Conservation (phyloP, 1,284 basidiomycete genomes). For the Chondrostereum purpureum region DNA sequence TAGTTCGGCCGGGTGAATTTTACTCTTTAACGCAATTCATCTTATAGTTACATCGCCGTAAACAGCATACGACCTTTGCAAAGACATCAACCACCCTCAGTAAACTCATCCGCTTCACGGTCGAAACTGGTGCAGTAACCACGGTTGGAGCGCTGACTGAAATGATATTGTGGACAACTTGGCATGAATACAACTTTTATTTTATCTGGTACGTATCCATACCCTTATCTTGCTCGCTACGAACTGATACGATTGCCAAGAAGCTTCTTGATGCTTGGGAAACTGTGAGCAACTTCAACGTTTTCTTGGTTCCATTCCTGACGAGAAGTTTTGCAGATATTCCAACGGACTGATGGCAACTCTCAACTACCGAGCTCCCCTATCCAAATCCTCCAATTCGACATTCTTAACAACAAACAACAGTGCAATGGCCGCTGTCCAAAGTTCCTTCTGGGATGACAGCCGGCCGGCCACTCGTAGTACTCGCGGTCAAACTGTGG, state of each 20-base stretch:
- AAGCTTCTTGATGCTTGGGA: conserved; percentile 11
- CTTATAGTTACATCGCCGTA: conserved; percentile 7
- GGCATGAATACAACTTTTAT: conserved; percentile 11
- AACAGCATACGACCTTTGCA: conserved; percentile 1
- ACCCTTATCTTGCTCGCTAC: neutral
- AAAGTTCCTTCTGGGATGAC: conserved; percentile 1
- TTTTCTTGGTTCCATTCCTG: neutral
- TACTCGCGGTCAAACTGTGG: neutral
- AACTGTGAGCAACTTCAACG: conserved; percentile 8
- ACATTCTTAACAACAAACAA: too few relatives aligned
- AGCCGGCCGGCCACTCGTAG: neutral
- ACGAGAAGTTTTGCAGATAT: conserved; percentile 5
- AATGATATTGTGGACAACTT: conserved; percentile 13
- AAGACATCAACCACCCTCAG: conserved; percentile 11
- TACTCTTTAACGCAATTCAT: neutral
- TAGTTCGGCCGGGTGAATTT: conserved; percentile 2
- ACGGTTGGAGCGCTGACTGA: conserved; percentile 13
- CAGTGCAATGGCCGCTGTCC: neutral
- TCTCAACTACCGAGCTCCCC: conserved; percentile 7
- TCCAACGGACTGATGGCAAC: conserved; percentile 12
- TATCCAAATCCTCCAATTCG: too few relatives aligned
- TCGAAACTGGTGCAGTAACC: conserved; percentile 17
- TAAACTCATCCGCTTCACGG: conserved; percentile 15
- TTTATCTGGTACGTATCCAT: conserved; percentile 12
- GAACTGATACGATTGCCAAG: neutral